A percentile compares a stretch with the other conserved stretches of the same genome.
Conservation (phyloP, 805 yeast species). For the Myxozyma nipponensis region DNA sequence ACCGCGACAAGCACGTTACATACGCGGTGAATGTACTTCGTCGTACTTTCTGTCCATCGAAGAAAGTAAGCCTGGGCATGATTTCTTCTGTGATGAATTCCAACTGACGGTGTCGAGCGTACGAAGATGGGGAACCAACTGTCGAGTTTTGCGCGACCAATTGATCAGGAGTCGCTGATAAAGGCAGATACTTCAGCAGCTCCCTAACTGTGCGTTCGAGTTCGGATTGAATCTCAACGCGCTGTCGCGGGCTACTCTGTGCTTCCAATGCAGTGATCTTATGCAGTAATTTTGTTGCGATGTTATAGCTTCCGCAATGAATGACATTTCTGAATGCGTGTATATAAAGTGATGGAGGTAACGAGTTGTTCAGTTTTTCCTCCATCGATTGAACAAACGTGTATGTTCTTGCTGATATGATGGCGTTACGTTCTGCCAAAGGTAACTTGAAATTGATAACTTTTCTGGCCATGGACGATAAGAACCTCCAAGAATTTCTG, state of each 20-base stretch:
- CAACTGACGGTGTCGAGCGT: neutral
- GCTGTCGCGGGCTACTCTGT: neutral
- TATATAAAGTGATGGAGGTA: neutral
- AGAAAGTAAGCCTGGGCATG: neutral
- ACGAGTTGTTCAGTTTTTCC: neutral
- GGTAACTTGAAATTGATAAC: neutral
- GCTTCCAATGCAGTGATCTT: too few relatives aligned
- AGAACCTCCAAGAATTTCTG: neutral
- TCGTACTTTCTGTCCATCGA: neutral
- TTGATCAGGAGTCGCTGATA: too few relatives aligned
- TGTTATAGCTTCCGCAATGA: neutral
- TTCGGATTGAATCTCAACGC: neutral
- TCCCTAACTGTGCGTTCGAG: neutral
- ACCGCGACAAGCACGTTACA: neutral
- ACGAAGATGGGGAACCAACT: too few relatives aligned
- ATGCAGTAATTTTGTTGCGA: neutral
- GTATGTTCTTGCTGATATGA: neutral
- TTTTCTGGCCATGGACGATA: neutral
- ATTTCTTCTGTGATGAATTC: neutral
- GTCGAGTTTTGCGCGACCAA: too few relatives aligned
- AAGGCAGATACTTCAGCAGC: constrained; percentile 1
- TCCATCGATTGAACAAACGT: neutral
- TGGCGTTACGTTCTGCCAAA: neutral
- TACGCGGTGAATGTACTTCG: neutral
- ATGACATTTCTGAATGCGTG: neutral